A percentile compares a stretch with the other conserved stretches of the same genome.
Conservation (phyloP, 2,329 filamentous ascomycete genomes). For the Penicillium sp. region DNA sequence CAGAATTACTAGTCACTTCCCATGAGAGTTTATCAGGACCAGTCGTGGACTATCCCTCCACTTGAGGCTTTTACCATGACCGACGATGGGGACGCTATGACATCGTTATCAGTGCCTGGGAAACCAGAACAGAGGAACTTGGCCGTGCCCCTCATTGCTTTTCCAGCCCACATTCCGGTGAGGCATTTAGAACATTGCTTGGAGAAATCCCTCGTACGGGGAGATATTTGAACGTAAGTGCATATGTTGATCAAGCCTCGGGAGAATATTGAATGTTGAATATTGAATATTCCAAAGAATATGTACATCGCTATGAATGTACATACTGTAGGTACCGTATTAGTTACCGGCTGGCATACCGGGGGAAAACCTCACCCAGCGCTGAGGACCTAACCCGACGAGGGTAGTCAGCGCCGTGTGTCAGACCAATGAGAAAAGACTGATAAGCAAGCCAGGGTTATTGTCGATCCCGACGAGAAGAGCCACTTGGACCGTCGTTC, state of each 20-base stretch:
- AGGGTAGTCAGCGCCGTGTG: constrained; percentile 38
- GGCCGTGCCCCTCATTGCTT: constrained; percentile 9
- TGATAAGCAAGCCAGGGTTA: constrained; percentile 32
- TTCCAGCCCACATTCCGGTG: constrained; percentile 19
- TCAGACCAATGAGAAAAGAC: constrained; percentile 34
- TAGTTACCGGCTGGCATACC: no score
- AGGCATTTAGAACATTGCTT: constrained; percentile 19
- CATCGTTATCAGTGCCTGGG: constrained; percentile 15
- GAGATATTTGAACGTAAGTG: not conserved
- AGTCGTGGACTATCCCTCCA: constrained; percentile 5
- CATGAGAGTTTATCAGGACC: constrained; percentile 8
- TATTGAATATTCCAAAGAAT: no score
- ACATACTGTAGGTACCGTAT: no score
- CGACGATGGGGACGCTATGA: constrained; percentile 10
- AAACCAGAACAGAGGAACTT: not conserved
- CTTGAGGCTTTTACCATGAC: constrained; percentile 16
- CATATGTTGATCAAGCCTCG: constrained; percentile 2
- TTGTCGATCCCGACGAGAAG: not conserved
- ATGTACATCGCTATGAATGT: not conserved
- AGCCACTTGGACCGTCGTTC: constrained; percentile 1
- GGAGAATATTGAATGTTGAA: no score
- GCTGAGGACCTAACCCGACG: constrained; percentile 6
- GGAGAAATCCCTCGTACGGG: constrained; percentile 12
- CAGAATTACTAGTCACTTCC: not conserved
- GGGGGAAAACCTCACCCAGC: no score